Evolutionary conservation across 73 alveolate species (phyloP), one percentile per base, ranked within the genome.

Genomic region (Paramecium pentaurelia): DNA sequence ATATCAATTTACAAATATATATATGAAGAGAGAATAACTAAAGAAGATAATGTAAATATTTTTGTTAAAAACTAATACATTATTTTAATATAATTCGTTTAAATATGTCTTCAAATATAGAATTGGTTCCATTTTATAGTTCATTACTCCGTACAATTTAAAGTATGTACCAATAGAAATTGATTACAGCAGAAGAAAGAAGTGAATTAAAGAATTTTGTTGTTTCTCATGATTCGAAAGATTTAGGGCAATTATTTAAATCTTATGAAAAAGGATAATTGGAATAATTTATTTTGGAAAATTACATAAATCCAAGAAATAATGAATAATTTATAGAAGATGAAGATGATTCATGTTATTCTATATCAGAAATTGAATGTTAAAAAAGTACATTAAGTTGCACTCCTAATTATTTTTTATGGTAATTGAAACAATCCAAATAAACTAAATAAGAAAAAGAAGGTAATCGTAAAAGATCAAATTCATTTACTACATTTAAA

Each of bases 81-180:
- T 54, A 54, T 18, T 54, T 54, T 54, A 54, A 54, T 54, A 54
- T 54, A 54, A 54, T 54, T 54, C 70, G 70, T 54, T 54, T 54
- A 54, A 54, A 54, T 18, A 64, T 64, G 84, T 64, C 84, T 64
- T 64, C 84, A 64, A 64, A 64, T 64, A 64, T 64, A 64, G 84
- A 64, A 12, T 12, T 64, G 12, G 84, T 64, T 34, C 84, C 84
- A 64, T 64, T 64, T 64, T 64, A 64, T 34, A 12, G 54, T 28
- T 64, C 84, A 8, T n/a, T 64, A 12, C 47, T 64, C 9, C 42
- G 84, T 32, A 64, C 84, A 64, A 64, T 64, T 25, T 64, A 64
- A 34, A 64, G 47, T 7, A 64, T 64, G 84, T 64, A 25, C 30
- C 47, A 64, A 27, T 28, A 28, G 42, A 64, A 64, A 64, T 34